Percentiles rank a stretch among this genome's conserved stretches.
phyloP scores from a whole-genome alignment of 2,329 filamentous ascomycete species.

The Zymoseptoria tritici region DNA sequence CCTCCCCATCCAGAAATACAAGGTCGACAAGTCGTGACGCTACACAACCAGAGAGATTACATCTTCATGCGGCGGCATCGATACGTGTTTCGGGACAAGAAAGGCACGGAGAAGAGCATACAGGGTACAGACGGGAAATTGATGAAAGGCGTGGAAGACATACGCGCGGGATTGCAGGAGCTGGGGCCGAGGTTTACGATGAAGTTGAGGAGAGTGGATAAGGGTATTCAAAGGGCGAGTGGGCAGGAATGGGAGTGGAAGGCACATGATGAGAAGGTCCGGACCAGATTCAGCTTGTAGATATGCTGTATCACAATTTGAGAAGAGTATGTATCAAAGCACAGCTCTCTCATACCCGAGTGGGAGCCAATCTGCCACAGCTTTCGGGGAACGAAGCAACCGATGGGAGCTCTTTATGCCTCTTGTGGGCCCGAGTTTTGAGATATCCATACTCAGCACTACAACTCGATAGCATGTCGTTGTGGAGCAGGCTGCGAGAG shows the following conservation, averaged over 20 bases:
- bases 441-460: no score
- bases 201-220: constrained; percentile 85
- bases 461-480: no score
- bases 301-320: background rate
- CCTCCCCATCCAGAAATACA: constrained; percentile 75
- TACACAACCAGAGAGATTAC: constrained; percentile 94
- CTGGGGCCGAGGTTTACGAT: constrained; percentile 76
- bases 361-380: background rate
- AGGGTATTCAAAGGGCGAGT: constrained; percentile 69
- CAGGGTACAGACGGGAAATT: constrained; percentile 73
- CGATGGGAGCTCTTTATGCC: no score
- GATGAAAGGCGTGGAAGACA: constrained; percentile 75
- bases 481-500: no score
- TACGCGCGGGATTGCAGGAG: constrained; percentile 84
- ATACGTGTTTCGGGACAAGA: constrained; percentile 88
- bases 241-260: constrained; percentile 97
- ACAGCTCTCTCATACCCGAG: background rate
- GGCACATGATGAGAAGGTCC: constrained; percentile 84
- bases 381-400: background rate
- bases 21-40: constrained; percentile 80
- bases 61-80: constrained; percentile 87
- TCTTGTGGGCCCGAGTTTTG: no score
- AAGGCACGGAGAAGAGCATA: constrained; percentile 78
- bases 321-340: background rate
- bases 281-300: constrained; percentile 87